Base-by-base conservation (phyloP, 805 yeast genomes). In the Maudiozyma barnettii region DNA sequence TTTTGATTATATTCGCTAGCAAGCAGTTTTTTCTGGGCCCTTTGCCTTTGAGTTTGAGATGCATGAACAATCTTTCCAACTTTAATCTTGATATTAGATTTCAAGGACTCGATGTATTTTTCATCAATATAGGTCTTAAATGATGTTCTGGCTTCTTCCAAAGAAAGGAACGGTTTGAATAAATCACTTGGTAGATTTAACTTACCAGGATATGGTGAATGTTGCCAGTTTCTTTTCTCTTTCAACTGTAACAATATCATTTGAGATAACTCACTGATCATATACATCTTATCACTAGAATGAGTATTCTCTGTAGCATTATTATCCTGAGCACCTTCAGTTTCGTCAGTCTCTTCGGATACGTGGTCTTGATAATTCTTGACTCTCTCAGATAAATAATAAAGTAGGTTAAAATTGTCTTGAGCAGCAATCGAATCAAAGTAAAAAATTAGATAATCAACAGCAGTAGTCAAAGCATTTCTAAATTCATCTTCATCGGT, bases 201-300 rank as follows among this genome's bases (percentile, higher is more conserved):
- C 55, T 82, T 84, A 1, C 91, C 95, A 0, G 95, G 95, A 79
- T 90, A 89, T 0, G 89, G 79, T 21, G 81, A 76, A 47, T 84
- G 69, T 20, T 75, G 75, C 95, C 95, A 87, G 41, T 71, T 73
- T 55, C 74, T 79, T 21, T 65, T 57, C 21, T 76, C 81, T 39
- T 81, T 76, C 21, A 78, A 65, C 47, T 76, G 78, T 46, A 80
- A 75, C 41, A 88, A 70, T 5, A 78, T 67, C 48, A 84, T 64
- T 60, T 85, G 95, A 1, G 88, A 71, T 38, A 89, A 63, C 55
- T 89, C 96, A 1, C 95, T 75, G 12, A 86, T 68, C 37, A 79
- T 63, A 57, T 86, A 89, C 35, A 88, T 65, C 38, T 54, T 52
- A 6, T 51, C 43, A 44, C 53, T 47, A 30, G 74, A 72, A n/a